Base-by-base conservation (phyloP, 2,329 filamentous ascomycete genomes). In the Claviceps humidiphila region DNA sequence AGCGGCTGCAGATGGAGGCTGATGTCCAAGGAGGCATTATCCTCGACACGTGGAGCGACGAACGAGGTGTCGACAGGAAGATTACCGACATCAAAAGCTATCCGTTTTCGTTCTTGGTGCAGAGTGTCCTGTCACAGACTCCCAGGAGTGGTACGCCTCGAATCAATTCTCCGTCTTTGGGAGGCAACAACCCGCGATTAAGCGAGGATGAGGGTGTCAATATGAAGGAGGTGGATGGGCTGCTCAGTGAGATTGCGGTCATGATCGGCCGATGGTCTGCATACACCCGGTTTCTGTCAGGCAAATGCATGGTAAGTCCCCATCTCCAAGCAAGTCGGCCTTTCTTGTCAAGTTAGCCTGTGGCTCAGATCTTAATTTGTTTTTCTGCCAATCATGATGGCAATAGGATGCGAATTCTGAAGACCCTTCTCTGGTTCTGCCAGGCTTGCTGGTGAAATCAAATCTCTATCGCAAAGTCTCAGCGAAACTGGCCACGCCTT, bases 1-100 rank as follows among this genome's bases (percentile, higher is more conserved):
- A 96, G 68, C 80, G 89, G 44, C 73, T 98, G 53, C 93, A 98
- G 68, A 81, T 90, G 62, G 93, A 98, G 70, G 93, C 89, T 2
- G 93, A 98, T 68, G 85, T 95, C 1, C 93, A 98, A 69, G 93
- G 90, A 20, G 93, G 93, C 57, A 95, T 97, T 59, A 84, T 98
- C 54, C 74, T 98, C 50, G 93, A 98, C 65, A 93, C 90, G 0
- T 98, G 93, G 89, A 84, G 83, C 52, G 93, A 98, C 58, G 91
- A 97, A 63, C 80, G 89, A 54, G 79, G 75, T 54, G 81, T 98
- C 47, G 87, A 91, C 63, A 81, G 91, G 60, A 88, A 85, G 63
- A 74, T 98, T 55, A 97, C 87, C 2, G 93, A 98, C 62, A 88
- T 95, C 67, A 97, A 94, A 71, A 95, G 90, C 52, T 98, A 98